Conservation (phyloP, 2,329 filamentous ascomycete genomes). For the Xylariaceae sp. region DNA sequence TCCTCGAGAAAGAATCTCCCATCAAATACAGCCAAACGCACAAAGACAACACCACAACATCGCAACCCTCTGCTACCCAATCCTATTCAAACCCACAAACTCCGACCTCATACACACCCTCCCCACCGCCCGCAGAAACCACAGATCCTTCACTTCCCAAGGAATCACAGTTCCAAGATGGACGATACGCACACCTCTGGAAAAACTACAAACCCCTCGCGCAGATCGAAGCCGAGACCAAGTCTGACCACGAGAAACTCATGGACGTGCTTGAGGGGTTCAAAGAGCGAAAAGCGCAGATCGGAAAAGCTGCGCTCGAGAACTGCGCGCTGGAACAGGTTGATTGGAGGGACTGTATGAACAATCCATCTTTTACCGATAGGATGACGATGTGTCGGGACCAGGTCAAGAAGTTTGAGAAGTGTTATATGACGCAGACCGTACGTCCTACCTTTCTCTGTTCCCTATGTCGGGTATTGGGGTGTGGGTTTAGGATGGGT, state of each 20-base stretch:
- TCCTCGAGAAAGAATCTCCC: conserved; percentile 79
- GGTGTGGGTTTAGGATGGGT: not conserved
- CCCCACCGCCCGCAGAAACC: not conserved
- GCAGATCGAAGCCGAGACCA: conserved; percentile 65
- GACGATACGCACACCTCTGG: conserved; percentile 82
- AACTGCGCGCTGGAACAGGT: conserved; percentile 90
- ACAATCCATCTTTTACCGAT: conserved; percentile 63
- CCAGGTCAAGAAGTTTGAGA: conserved; percentile 74
- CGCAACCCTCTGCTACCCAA: not conserved
- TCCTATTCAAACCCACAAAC: not conserved
- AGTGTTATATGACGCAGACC: conserved; percentile 86
- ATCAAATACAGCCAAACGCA: conserved; percentile 55
- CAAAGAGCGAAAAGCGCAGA: conserved; percentile 75
- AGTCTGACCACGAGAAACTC: conserved; percentile 77
- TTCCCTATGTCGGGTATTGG: too few species aligned
- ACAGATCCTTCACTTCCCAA: conserved; percentile 39
- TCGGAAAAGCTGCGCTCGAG: conserved; percentile 81
- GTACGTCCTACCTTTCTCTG: conserved; percentile 46
- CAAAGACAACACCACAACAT: conserved; percentile 2
- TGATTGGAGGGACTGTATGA: conserved; percentile 80
- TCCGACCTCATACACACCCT: not conserved
- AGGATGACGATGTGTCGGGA: conserved; percentile 76
- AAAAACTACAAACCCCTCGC: conserved; percentile 78
- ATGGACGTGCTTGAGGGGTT: conserved; percentile 77
- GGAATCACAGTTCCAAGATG: conserved; percentile 56